These are phyloP conservation scores for Spathaspora passalidarum DNA, from an alignment of 805 yeast species.

Conservation along the genomic window DNA sequence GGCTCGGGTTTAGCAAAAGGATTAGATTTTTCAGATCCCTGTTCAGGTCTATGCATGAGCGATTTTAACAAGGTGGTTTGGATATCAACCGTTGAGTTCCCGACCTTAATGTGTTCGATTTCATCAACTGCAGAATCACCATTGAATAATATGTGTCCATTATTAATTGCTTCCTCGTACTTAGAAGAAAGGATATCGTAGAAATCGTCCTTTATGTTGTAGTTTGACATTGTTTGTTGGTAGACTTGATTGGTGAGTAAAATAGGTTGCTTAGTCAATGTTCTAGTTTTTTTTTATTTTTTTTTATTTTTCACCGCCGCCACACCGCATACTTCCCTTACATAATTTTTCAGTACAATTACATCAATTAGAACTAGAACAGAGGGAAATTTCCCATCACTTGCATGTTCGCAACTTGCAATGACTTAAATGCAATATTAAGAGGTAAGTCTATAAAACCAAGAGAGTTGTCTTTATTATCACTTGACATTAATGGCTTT, in stretches of 20 bases:
- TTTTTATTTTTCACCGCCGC: no score
- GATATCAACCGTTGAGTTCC: conserved; percentile 16
- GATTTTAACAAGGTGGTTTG: conserved; percentile 33
- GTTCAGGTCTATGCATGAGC: conserved; percentile 37
- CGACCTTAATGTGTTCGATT: conserved; percentile 20
- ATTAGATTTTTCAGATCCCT: conserved; percentile 43
- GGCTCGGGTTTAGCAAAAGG: conserved; percentile 86
- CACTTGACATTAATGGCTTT: no score
- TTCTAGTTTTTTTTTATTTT: no score
- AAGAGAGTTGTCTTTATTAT: no score
- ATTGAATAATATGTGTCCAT: conserved; percentile 48
- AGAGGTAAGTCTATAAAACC: no score
- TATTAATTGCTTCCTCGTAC: conserved; percentile 47
- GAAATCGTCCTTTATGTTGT: conserved; percentile 24
- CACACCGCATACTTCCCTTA: no score
- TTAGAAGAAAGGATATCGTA: conserved; percentile 29
- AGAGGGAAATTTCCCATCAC: no score
- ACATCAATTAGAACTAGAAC: no score
- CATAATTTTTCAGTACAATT: no score
- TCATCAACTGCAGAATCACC: conserved; percentile 42
- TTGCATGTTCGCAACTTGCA: no score
- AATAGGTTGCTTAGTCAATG: no score
- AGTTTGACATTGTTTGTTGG: not conserved
- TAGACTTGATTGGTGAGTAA: not conserved
- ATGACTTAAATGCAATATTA: no score